A percentile compares a stretch with the other conserved stretches of the same genome.
Evolutionary conservation across 306 rosid species (phyloP).

Genomic region (Vigna hirtella): DNA sequence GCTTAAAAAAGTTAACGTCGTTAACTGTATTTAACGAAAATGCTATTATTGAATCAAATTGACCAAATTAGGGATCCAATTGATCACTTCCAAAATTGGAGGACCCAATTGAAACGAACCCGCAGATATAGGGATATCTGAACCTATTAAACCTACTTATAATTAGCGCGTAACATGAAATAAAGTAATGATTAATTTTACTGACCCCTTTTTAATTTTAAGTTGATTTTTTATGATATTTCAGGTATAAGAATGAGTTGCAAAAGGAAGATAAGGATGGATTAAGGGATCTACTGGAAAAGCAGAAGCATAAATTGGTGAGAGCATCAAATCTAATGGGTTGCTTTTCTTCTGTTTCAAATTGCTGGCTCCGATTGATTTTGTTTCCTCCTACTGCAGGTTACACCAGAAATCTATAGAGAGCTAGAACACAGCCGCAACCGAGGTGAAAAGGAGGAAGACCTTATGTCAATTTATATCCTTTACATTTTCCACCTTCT

Average conservation of each 20-base stretch:
- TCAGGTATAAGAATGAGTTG: slow-evolving; percentile 89
- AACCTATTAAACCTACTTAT: too few relatives aligned
- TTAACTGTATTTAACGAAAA: too few relatives aligned
- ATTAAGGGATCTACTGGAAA: slow-evolving; percentile 72
- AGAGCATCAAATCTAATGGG: slow-evolving; percentile 42
- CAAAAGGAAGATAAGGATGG: slow-evolving; percentile 76
- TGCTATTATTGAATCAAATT: too few relatives aligned
- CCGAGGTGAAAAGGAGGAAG: slow-evolving; percentile 92
- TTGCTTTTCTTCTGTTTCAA: slow-evolving; percentile 24
- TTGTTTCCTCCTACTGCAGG: slow-evolving; percentile 53
- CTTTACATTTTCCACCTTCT: slow-evolving; percentile 47
- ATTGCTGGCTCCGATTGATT: slow-evolving; percentile 33
- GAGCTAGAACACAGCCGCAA: slow-evolving; percentile 82
- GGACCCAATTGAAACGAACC: too few relatives aligned
- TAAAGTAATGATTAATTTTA: slow-evolving; percentile 13
- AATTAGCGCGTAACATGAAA: not conserved
- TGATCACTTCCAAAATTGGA: too few relatives aligned
- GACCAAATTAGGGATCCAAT: too few relatives aligned
- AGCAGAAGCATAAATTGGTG: slow-evolving; percentile 79
- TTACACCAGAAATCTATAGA: slow-evolving; percentile 85
- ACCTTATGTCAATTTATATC: slow-evolving; percentile 75
- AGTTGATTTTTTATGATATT: slow-evolving; percentile 28
- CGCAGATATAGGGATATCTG: too few relatives aligned
- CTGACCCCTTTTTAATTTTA: slow-evolving; percentile 14
- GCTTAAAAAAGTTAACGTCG: too few relatives aligned